Evolutionary conservation across 768 basidiomycete species (phyloP), one percentile per base, ranked within the genome.

Genomic region (Calocera viscosa): DNA sequence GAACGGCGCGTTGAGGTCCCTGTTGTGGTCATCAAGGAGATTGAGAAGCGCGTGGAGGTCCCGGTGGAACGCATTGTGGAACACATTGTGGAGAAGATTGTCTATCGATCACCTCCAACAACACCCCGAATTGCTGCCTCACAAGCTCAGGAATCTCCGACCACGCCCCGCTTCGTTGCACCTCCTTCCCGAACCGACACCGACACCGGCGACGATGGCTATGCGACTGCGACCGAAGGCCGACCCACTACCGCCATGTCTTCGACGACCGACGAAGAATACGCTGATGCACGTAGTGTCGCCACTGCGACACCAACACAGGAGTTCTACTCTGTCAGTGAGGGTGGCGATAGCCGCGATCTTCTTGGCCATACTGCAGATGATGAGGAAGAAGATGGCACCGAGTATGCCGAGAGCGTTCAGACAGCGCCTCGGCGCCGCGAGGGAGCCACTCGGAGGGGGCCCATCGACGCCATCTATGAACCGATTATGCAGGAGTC

Each of bases 251-350:
- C 38, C 53, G 26, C 30, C 19, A 41, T 43, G 30, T 41, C 65
- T 5, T 40, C 65, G 3, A 40, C 30, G 22, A 41, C 65, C 2
- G 38, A 43, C 38, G 26, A 65, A 66, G 85, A 91, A 67, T 92
- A 89, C 71, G 80, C 86, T 1, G 92, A 94, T 68, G 85, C 92
- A 1, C 79, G 86, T 73, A 91, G 82, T 40, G 75, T 84, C 28
- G 77, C 77, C 12, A 78, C 83, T 70, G 80, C 83, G 75, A 86
- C 85, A 0, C 88, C 90, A 2, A 85, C 84, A 2, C 82, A 82
- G 67, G 88, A 89, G 71, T 90, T 90, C 82, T 85, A 91, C 73
- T 90, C 88, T 5, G 78, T 88, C 74, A 76, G 84, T 79, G 89
- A 87, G 1, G 78, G 79, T 67, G 84, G 86, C 41, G 88, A 90